Conservation (phyloP, 768 basidiomycete species). For the Hemileccinum impolitum region DNA sequence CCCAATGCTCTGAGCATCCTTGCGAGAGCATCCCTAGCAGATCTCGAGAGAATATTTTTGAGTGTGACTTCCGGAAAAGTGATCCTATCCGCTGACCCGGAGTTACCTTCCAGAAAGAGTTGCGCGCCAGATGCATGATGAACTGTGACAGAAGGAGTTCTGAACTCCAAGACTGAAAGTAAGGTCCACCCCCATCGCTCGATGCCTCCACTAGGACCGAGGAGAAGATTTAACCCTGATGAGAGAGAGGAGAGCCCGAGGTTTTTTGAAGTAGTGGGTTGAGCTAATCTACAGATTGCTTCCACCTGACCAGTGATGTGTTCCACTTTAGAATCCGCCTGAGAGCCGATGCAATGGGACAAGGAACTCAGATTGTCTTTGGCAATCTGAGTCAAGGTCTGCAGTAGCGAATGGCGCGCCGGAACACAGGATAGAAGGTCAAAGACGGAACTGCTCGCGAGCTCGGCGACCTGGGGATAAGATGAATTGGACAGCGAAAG, state of each 20-base stretch:
- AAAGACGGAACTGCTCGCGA: slow-evolving; percentile 46
- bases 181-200: slow-evolving; percentile 93
- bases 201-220: slow-evolving; percentile 80
- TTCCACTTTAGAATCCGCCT: slow-evolving; percentile 70
- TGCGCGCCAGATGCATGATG: slow-evolving; percentile 49
- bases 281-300: slow-evolving; percentile 57
- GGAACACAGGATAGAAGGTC: slow-evolving; percentile 43
- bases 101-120: slow-evolving; percentile 52
- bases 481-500: slow-evolving; percentile 66
- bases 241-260: slow-evolving; percentile 43
- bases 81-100: slow-evolving; percentile 32
- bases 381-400: slow-evolving; percentile 59
- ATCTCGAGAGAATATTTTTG: slow-evolving; percentile 49
- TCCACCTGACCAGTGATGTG: slow-evolving; percentile 66
- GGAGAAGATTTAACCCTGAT: slow-evolving; percentile 53
- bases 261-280: slow-evolving; percentile 13
- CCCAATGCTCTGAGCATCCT: slow-evolving; percentile 76
- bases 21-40: slow-evolving; percentile 53
- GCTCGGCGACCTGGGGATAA: slow-evolving; percentile 48
- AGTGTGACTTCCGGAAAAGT: slow-evolving; percentile 61
- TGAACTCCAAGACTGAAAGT: slow-evolving; percentile 76
- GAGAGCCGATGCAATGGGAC: slow-evolving; percentile 66
- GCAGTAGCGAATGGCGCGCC: slow-evolving; percentile 46
- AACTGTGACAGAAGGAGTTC: slow-evolving; percentile 46
- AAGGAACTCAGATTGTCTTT: slow-evolving; percentile 63